phyloP scores from a whole-genome alignment of 2,329 filamentous ascomycete genomes.

The Nemania bipapillata region DNA sequence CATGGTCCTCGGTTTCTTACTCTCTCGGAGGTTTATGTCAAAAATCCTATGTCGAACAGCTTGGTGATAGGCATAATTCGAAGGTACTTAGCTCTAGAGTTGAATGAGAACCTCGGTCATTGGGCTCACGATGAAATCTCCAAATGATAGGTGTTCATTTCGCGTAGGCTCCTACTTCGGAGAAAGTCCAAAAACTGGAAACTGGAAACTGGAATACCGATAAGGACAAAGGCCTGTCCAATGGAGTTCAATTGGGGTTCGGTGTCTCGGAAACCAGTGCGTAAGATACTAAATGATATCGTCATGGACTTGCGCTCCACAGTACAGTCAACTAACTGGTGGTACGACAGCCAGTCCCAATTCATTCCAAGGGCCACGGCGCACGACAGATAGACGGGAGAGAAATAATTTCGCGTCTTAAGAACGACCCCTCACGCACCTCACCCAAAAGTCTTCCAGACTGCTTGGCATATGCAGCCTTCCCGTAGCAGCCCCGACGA shows the following conservation, averaged over 20 bases:
- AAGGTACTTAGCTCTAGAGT: neutral
- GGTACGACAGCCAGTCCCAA: neutral
- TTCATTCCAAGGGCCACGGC: neutral
- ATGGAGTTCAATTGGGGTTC: constrained; percentile 28
- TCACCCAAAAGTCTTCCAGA: constrained; percentile 9
- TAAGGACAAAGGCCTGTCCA: constrained; percentile 12
- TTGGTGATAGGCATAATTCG: neutral
- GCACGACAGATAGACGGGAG: neutral
- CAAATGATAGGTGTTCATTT: neutral
- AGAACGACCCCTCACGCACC: constrained; percentile 17
- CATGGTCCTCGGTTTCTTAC: neutral
- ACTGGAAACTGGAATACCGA: constrained; percentile 12
- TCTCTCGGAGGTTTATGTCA: neutral
- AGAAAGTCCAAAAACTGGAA: constrained; percentile 8
- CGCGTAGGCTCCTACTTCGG: constrained; percentile 24
- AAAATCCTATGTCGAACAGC: neutral
- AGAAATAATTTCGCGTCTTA: constrained; percentile 12
- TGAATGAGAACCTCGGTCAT: neutral
- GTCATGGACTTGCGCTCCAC: constrained; percentile 18
- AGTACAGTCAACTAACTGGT: constrained; percentile 5
- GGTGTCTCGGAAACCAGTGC: constrained; percentile 38
- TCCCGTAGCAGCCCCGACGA: constrained; percentile 1
- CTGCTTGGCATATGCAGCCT: constrained; percentile 26
- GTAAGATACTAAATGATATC: neutral
- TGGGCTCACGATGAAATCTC: constrained; percentile 3